Percentiles rank a stretch among this genome's conserved stretches.
Evolutionary conservation across 768 basidiomycete genomes (phyloP).

Genomic region (Collybia mongolica): DNA sequence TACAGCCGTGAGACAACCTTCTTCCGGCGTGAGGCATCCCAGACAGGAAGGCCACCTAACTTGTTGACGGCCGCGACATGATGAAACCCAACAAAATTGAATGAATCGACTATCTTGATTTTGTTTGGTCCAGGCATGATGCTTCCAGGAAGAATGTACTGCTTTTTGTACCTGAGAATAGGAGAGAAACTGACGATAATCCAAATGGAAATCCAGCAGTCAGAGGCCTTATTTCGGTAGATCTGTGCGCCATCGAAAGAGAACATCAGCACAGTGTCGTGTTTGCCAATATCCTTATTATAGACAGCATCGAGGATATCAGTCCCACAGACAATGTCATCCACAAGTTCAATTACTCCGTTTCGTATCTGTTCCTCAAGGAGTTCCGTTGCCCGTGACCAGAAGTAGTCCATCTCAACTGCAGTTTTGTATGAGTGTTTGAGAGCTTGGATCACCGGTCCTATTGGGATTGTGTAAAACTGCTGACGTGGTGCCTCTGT

Average conservation of each 20-base stretch:
- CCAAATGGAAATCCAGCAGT: conserved; percentile 25
- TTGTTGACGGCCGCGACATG: conserved; percentile 24
- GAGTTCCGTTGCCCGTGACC: background rate
- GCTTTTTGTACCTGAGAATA: conserved; percentile 23
- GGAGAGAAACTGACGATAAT: conserved; percentile 23
- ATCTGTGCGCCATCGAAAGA: conserved; percentile 33
- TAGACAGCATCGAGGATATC: conserved; percentile 6
- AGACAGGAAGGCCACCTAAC: conserved; percentile 7
- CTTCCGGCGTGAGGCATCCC: conserved; percentile 10
- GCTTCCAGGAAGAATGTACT: conserved; percentile 23
- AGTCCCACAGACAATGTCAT: conserved; percentile 9
- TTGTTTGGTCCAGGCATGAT: conserved; percentile 30
- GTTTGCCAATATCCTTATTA: background rate
- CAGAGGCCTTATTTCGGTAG: conserved; percentile 22
- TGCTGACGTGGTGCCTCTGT: conserved; percentile 8
- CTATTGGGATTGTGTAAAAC: conserved; percentile 20
- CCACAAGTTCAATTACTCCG: conserved; percentile 5
- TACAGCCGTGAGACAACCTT: conserved; percentile 12
- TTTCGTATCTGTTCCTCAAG: conserved; percentile 1
- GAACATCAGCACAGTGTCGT: conserved; percentile 25
- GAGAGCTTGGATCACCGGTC: conserved; percentile 20
- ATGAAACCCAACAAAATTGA: conserved; percentile 20
- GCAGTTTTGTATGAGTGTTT: conserved; percentile 11
- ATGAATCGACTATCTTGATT: conserved; percentile 27
- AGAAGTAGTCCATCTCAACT: conserved; percentile 6